Percentiles rank a stretch among this genome's conserved stretches.
Evolutionary conservation across 176 grass and related monocot genomes (phyloP).

Genomic region (Thalia dealbata): DNA sequence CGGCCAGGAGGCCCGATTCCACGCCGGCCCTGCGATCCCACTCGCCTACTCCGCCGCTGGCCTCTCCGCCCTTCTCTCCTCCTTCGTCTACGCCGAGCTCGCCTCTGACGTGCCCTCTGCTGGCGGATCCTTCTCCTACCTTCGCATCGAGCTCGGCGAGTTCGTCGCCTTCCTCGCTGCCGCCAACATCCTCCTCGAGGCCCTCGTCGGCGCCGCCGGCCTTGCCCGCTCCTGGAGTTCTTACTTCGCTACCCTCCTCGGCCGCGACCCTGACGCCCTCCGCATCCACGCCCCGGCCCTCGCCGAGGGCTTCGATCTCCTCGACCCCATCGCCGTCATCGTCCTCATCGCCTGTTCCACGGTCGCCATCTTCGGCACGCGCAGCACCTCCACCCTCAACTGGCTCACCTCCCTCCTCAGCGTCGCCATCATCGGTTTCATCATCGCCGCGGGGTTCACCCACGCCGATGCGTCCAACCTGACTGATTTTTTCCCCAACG

Average conservation of each 20-base stretch:
- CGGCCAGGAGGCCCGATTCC: slow-evolving; percentile 47
- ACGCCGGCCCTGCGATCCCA: slow-evolving; percentile 40
- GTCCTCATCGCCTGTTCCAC: slow-evolving; percentile 28
- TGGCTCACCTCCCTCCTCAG: slow-evolving; percentile 21
- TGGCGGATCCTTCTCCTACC: slow-evolving; percentile 44
- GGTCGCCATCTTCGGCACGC: slow-evolving; percentile 27
- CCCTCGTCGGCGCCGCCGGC: slow-evolving; percentile 30
- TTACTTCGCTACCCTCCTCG: slow-evolving; percentile 40
- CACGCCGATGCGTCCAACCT: slow-evolving; percentile 34
- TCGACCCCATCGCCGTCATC: slow-evolving; percentile 38
- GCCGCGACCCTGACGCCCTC: slow-evolving; percentile 30
- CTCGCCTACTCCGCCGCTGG: slow-evolving; percentile 42
- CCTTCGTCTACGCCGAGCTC: slow-evolving; percentile 43
- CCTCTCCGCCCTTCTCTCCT: slow-evolving; percentile 33
- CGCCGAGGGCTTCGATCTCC: slow-evolving; percentile 33
- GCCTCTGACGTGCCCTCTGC: slow-evolving; percentile 49
- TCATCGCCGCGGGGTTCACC: slow-evolving; percentile 31
- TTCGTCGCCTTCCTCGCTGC: slow-evolving; percentile 37
- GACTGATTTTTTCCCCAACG: slow-evolving; percentile 35
- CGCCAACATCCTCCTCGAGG: slow-evolving; percentile 46
- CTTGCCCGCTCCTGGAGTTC: slow-evolving; percentile 45
- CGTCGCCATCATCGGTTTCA: slow-evolving; percentile 36
- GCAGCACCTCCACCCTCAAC: slow-evolving; percentile 32
- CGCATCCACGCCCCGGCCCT: slow-evolving; percentile 30
- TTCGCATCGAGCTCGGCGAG: slow-evolving; percentile 44